A percentile compares a stretch with the other conserved stretches of the same genome.
phyloP scores from a whole-genome alignment of 345 rosid genomes.

The Nasturtium officinale region DNA sequence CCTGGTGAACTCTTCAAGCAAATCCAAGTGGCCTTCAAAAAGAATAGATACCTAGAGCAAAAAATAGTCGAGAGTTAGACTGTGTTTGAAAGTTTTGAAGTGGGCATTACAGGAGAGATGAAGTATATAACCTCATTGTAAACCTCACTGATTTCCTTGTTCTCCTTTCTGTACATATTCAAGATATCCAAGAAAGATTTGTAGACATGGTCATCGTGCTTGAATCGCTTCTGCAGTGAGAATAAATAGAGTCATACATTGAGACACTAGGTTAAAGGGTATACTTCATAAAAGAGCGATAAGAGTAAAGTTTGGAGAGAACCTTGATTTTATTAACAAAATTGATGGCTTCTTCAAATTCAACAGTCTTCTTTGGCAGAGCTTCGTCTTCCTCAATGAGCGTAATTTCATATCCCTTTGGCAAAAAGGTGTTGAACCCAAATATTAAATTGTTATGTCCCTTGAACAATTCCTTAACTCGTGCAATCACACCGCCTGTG shows the following conservation, averaged over 20 bases:
- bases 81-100: neutral
- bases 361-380: constrained; percentile 82
- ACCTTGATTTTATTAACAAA: constrained; percentile 93
- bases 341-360: constrained; percentile 78
- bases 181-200: constrained; percentile 83
- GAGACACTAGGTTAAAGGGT: constrained; percentile 10
- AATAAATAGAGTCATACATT: constrained; percentile 28
- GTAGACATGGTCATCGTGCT: constrained; percentile 81
- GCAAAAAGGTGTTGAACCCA: constrained; percentile 96
- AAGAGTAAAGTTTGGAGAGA: neutral
- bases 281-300: constrained; percentile 2
- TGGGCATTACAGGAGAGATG: constrained; percentile 14
- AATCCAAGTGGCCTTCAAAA: constrained; percentile 76
- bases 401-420: constrained; percentile 89
- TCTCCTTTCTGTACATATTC: constrained; percentile 87
- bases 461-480: constrained; percentile 88
- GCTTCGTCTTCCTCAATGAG: constrained; percentile 58
- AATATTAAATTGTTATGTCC: constrained; percentile 86
- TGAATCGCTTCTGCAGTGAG: constrained; percentile 76
- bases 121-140: constrained; percentile 68
- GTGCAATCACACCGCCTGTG: constrained; percentile 91
- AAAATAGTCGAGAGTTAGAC: constrained; percentile 1
- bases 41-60: constrained; percentile 72
- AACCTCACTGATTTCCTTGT: constrained; percentile 89
- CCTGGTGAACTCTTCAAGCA: constrained; percentile 88